Base-by-base conservation (phyloP, 2,329 filamentous ascomycete genomes). In the Sporothrix curviconia region DNA sequence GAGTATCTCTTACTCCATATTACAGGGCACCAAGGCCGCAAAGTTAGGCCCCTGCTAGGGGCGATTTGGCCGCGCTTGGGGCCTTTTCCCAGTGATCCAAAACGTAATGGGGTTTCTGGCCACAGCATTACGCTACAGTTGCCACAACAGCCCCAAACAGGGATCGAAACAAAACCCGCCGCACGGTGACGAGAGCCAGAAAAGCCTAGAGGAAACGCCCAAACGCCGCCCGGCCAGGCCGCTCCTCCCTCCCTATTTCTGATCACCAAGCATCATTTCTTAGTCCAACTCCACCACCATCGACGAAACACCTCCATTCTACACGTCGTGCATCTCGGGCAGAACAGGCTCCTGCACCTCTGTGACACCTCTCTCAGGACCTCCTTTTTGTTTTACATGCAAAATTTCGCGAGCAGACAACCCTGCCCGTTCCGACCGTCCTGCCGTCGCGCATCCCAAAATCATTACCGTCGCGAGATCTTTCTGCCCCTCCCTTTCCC, bases 241-340 rank as follows among this genome's bases (percentile, higher is more conserved):
- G 40, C 24, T 55, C 22, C 42, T 25, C 43, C n/a, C n/a, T 47
- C 30, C 36, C 17, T 34, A 56, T 56, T 56, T 56, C 49, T 49
- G 49, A 56, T 49, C 53, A 55, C 40, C 43, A n/a, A 55, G 42
- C 40, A 36, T 44, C 52, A 28, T 46, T 7, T 42, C 19, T 46
- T 25, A 37, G 52, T 39, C 51, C 51, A 55, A 28, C 42, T 44
- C 28, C 39, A 22, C 32, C 42, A 47, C 2, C n/a, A n/a, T n/a
- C n/a, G n/a, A n/a, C n/a, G n/a, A n/a, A n/a, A 24, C 34, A 14
- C 24, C 47, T 24, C 42, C 30, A 25, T 25, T 24, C 37, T 32
- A 30, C 25, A 14, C 50, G 4, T 42, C 50, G 14, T 42, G 15
- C 36, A 52, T 30, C n/a, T 52, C 36, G 34, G 22, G 17, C 42